Base-by-base conservation (phyloP, 2,329 filamentous ascomycete genomes). In the Alternaria atra region DNA sequence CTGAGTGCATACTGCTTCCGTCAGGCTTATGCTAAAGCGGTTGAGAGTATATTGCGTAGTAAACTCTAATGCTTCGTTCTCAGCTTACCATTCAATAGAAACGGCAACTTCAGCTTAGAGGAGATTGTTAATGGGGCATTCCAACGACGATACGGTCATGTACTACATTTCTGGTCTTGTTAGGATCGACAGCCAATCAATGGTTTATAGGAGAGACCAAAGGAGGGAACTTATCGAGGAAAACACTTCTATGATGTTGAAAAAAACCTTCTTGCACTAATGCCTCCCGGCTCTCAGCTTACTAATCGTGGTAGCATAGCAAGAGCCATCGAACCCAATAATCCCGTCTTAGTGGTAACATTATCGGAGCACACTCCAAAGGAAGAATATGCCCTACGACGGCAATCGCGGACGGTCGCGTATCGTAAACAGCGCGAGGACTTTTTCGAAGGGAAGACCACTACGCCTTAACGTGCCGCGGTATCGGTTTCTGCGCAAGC, bases 1-100 rank as follows among this genome's bases (percentile, higher is more conserved):
- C 25, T 60, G 5, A 60, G 52, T 39, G 58, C 58, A 44, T 60
- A 60, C 37, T 60, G 58, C 40, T 55, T 60, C 32, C 20, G 58
- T 25, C 30, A 52, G 25, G 58, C 9, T 35, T 60, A 39, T 52
- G 58, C 52, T 30, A 32, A 30, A 42, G 23, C 40, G 12, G 25
- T 59, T 10, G 42, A 54, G 17, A 59, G 56, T n/a, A n/a, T n/a
- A n/a, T n/a, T n/a, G n/a, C n/a, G n/a, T n/a, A n/a, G n/a, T n/a
- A n/a, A n/a, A n/a, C n/a, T n/a, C n/a, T n/a, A n/a, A n/a, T n/a
- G 12, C 34, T 39, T 20, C n/a, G 5, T 27, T 12, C 2, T 34
- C 23, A n/a, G 8, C 48, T 52, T 5, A 39, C 34, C 10, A 37
- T 27, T 4, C 15, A 5, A 32, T 17, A 52, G 50, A 40, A 39